Base-by-base conservation (phyloP, 139 green algal genomes). In the Astrephomene gubernaculifera region DNA sequence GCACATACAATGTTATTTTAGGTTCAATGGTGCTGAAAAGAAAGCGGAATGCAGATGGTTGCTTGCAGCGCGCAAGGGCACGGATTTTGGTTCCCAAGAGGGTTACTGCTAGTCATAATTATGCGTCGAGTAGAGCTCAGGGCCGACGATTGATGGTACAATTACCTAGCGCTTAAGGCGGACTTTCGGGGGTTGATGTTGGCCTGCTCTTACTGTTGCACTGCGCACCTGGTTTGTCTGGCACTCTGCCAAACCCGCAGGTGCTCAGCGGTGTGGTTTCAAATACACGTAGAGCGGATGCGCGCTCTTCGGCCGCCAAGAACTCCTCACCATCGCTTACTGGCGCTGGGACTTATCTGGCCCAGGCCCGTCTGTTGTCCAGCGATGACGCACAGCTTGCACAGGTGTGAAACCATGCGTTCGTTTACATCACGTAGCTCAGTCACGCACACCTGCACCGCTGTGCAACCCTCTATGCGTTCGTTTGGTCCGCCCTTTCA, bases 331-430 rank as follows among this genome's bases (percentile, higher is more conserved):
- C 52, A 1, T 57, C 68, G 22, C 53, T 72, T 35, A 72, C 1
- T 17, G 33, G 19, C 41, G 36, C 8, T 52, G 68, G 68, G 35
- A 45, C 38, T 36, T 53, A 36, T 75, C 53, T 39, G 9, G 21
- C 36, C 49, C 12, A 57, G 14, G 33, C 38, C 10, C 68, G 68
- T 5, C 39, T 75, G 38, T 43, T 78, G 24, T 63, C 70, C 2
- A 78, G 70, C n/a, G 70, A 78, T 63, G 70, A 78, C n/a, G 43
- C 43, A 29, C 70, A 78, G 70, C 70, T 78, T 61, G 70, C 70
- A 29, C 70, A 78, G 70, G 70, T 63, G 25, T 7, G 68, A 24
- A 19, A 72, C 5, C 21, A 21, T 14, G 22, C 10, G 38, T 72
- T 25, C 36, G 29, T n/a, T 70, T n/a, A 41, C 24, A 29, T n/a